Evolutionary conservation across 805 yeast species (phyloP).

Genomic region (Metschnikowia koreensis): DNA sequence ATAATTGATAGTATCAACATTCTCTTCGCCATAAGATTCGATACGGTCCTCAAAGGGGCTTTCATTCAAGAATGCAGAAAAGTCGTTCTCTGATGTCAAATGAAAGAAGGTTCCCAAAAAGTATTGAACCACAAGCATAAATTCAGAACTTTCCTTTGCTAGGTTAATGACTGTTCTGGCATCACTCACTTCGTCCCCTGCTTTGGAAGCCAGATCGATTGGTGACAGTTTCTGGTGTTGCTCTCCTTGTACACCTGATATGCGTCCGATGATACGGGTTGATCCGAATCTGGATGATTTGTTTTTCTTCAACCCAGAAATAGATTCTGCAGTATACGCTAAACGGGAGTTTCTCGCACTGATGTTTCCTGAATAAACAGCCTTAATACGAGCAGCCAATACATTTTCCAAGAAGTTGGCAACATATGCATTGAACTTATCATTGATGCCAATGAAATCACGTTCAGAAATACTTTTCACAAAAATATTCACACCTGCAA

Average conservation of each 20-base stretch:
- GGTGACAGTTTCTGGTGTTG: slow-evolving; percentile 8
- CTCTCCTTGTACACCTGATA: slow-evolving; percentile 10
- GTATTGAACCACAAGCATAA: slow-evolving; percentile 37
- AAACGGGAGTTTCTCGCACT: slow-evolving; percentile 11
- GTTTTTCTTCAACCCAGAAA: slow-evolving; percentile 12
- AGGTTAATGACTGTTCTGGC: slow-evolving; percentile 33
- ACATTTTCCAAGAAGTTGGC: slow-evolving; percentile 29
- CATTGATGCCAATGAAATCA: slow-evolving; percentile 47
- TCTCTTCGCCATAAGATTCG: slow-evolving; percentile 26
- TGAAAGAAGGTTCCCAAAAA: slow-evolving; percentile 44
- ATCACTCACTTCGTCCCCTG: slow-evolving; percentile 29
- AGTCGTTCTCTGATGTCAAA: slow-evolving; percentile 29
- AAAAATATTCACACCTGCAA: slow-evolving; percentile 39
- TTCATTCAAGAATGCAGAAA: slow-evolving; percentile 27
- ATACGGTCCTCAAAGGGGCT: slow-evolving; percentile 32
- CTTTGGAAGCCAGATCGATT: slow-evolving; percentile 1
- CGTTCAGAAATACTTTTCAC: slow-evolving; percentile 54
- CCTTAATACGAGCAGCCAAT: slow-evolving; percentile 23
- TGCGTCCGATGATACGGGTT: slow-evolving; percentile 15
- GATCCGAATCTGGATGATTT: slow-evolving; percentile 19
- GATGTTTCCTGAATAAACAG: not conserved
- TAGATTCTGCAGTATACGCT: slow-evolving; percentile 9
- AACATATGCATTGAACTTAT: slow-evolving; percentile 35
- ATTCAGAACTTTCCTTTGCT: slow-evolving; percentile 34
- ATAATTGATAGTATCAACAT: slow-evolving; percentile 36